Percentiles rank a stretch among this genome's conserved stretches.
These are phyloP conservation scores for Blastobotrys malaysiensis DNA, from an alignment of 1,139 yeast genomes.

Conservation along the genomic window DNA sequence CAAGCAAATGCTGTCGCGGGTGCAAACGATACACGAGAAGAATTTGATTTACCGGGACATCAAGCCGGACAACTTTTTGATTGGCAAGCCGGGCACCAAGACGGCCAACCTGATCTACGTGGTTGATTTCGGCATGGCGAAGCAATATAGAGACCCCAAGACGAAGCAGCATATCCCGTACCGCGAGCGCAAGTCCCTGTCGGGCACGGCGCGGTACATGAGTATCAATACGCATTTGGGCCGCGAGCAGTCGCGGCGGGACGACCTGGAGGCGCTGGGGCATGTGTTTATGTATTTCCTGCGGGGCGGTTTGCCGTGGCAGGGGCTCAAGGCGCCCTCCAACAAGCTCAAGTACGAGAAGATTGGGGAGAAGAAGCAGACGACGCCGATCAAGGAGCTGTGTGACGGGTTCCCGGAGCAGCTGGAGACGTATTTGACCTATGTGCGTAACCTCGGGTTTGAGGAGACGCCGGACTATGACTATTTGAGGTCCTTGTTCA, in stretches of 20 bases:
- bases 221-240: constrained; percentile 96
- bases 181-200: constrained; percentile 85
- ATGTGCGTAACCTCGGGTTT: constrained; percentile 77
- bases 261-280: constrained; percentile 91
- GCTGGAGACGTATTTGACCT: constrained; percentile 77
- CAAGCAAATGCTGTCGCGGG: constrained; percentile 83
- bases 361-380: constrained; percentile 90
- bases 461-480: constrained; percentile 95
- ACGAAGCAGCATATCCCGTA: constrained; percentile 95
- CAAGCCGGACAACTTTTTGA: constrained; percentile 90
- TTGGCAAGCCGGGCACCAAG: constrained; percentile 55
- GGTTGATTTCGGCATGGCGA: constrained; percentile 92
- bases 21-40: constrained; percentile 83
- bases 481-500: constrained; percentile 69
- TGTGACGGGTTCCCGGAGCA: constrained; percentile 82
- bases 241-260: constrained; percentile 92
- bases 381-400: constrained; percentile 71
- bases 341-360: constrained; percentile 95
- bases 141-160: constrained; percentile 92
- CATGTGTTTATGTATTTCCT: constrained; percentile 92
- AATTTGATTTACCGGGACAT: constrained; percentile 90
- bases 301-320: constrained; percentile 97
- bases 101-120: constrained; percentile 49
- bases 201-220: constrained; percentile 98
- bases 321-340: constrained; percentile 96